Conservation (phyloP, 2,329 filamentous ascomycete genomes). For the Aspergillus eucalypticola region DNA sequence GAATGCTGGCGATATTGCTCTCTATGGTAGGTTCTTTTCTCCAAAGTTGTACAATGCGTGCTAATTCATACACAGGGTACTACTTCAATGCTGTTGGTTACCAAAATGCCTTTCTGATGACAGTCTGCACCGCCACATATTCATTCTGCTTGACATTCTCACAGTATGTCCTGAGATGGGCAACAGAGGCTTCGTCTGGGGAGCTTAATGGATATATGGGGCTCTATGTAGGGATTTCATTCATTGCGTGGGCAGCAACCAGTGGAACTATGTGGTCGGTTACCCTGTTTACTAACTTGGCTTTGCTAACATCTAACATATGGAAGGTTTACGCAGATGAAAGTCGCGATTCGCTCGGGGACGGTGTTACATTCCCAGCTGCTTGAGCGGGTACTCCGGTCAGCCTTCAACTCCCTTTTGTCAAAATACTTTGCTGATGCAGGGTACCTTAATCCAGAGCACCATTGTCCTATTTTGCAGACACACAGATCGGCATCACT, state of each 20-base stretch:
- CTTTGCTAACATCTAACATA: not conserved
- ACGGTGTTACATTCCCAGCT: not conserved
- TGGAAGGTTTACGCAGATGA: not conserved
- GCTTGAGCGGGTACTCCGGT: not conserved
- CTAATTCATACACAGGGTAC: not conserved
- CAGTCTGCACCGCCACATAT: not conserved
- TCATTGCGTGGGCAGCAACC: not conserved
- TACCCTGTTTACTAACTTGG: not conserved
- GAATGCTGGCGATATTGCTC: not conserved
- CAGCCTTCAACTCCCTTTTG: not conserved
- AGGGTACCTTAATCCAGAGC: not conserved
- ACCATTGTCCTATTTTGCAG: not conserved
- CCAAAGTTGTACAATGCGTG: not conserved
- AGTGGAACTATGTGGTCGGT: not conserved
- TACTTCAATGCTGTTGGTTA: not conserved
- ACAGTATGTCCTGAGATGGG: not conserved
- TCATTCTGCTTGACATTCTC: constrained; percentile 5
- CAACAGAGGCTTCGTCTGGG: not conserved
- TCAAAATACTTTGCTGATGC: too few relatives aligned
- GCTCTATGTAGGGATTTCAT: not conserved
- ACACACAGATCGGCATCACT: not conserved
- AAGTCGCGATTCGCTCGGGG: not conserved
- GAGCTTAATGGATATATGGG: not conserved
- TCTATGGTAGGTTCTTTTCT: not conserved
- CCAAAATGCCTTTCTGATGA: not conserved